Base-by-base conservation (phyloP, 139 green algal genomes). In the Volvox africanus region DNA sequence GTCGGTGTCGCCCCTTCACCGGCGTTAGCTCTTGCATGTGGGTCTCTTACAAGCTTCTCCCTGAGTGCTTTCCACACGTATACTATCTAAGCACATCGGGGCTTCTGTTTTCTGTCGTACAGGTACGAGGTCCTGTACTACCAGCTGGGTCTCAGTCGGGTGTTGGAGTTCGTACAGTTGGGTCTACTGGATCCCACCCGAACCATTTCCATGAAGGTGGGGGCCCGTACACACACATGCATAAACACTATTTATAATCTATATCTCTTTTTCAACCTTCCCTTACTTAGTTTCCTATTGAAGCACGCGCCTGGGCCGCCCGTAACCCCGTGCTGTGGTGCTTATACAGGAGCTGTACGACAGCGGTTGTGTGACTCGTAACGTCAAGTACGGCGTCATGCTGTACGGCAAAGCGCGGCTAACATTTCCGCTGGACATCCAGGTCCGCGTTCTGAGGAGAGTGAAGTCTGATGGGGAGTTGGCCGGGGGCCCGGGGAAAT, bases 151-250 rank as follows among this genome's bases (percentile, higher is more conserved):
- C 88, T 99, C n/a, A 89, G 91, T 75, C 92, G 71, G 26, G 79
- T 99, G 69, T 35, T 93, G 75, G 88, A 94, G 55, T 97, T 94
- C 88, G 90, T 98, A 2, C 83, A 96, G 71, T 68, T 93, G 36
- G 96, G 97, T 18, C 88, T 95, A 68, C 94, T 99, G 82, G 95
- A 98, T 80, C 61, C 94, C 1, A 90, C 62, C 6, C 81, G 93
- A 16, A 91, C 96, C 32, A 97, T 99, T 88, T 99, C 97, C 33
- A 99, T 99, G 97, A 98, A 98, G 95, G 94, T 95, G 78, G 12
- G 76, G 30, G 28, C 30, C 24, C 28, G 73, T 18, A 5, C 44
- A 55, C 9, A 55, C 44, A 55, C 44, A 55, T 55, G 9, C 44
- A 55, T 9, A 55, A 14, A 55, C 44, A 55, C 44, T 55, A 14